A percentile compares a stretch with the other conserved stretches of the same genome.
Evolutionary conservation across 345 rosid genomes (phyloP).

Genomic region (Abelmoschus esculentus): DNA sequence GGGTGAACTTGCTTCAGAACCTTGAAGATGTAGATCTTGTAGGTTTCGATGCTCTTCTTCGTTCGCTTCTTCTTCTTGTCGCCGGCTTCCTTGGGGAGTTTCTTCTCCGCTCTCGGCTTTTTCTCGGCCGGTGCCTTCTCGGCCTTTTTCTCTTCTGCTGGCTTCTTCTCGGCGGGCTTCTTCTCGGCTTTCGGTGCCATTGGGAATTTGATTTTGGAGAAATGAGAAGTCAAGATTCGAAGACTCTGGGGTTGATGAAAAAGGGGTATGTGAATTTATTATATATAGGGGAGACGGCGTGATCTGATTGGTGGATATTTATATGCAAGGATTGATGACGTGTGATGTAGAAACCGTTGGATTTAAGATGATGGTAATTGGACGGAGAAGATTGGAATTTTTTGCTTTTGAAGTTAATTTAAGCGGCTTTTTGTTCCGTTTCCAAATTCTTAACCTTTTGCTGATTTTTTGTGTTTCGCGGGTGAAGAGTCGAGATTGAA

Average conservation of each 20-base stretch:
- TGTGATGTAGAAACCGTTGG: not conserved
- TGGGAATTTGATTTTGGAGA: not conserved
- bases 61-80: conserved; percentile 34
- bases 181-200: conserved; percentile 28
- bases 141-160: conserved; percentile 63
- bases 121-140: conserved; percentile 31
- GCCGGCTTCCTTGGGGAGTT: conserved; percentile 22
- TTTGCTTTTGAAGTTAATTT: too few species aligned
- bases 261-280: not conserved
- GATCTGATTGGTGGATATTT: not conserved
- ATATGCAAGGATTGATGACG: not conserved
- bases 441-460: too few species aligned
- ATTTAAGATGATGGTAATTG: not conserved
- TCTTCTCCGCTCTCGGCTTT: conserved; percentile 29
- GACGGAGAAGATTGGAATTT: not conserved
- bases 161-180: conserved; percentile 30
- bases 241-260: not conserved
- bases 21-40: conserved; percentile 39
- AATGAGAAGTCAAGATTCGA: too few species aligned
- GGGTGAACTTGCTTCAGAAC: conserved; percentile 36
- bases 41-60: conserved; percentile 32
- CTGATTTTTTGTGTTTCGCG: too few species aligned
- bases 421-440: too few species aligned
- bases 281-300: not conserved
- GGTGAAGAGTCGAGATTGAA: too few species aligned